Conservation (phyloP, 306 rosid species). For the Cicer arietinum region DNA sequence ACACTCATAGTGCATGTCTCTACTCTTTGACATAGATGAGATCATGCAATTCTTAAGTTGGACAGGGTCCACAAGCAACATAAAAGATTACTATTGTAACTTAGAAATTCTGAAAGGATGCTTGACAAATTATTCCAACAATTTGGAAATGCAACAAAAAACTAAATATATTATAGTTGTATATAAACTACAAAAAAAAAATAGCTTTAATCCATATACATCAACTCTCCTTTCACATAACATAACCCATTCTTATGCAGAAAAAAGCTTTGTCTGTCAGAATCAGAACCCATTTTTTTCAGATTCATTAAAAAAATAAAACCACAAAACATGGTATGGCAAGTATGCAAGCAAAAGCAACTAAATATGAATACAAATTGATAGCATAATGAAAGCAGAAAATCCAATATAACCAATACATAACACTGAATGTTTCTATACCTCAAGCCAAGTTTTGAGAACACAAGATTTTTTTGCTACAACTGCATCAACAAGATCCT, state of each 20-base stretch:
- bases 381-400: background rate
- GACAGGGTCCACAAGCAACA: constrained; percentile 30
- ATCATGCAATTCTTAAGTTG: constrained; percentile 20
- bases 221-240: constrained; percentile 9
- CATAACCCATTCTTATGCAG: constrained; percentile 8
- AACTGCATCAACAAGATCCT: constrained; percentile 73
- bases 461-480: constrained; percentile 69
- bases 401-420: constrained; percentile 37
- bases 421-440: constrained; percentile 47
- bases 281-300: constrained; percentile 25
- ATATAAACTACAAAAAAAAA: constrained; percentile 15
- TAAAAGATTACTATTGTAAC: constrained; percentile 28
- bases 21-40: constrained; percentile 4
- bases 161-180: constrained; percentile 20
- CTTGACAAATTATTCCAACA: constrained; percentile 14
- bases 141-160: constrained; percentile 1
- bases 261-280: constrained; percentile 20
- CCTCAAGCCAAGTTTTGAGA: constrained; percentile 83
- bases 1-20: constrained; percentile 21
- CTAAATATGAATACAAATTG: constrained; percentile 20
- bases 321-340: constrained; percentile 18
- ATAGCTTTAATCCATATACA: background rate
- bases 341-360: constrained; percentile 24
- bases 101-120: constrained; percentile 18
- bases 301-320: constrained; percentile 5